Evolutionary conservation across 176 grass and related monocot species (phyloP), one percentile per base, ranked within the genome.

Genomic region (Avena insularis): DNA sequence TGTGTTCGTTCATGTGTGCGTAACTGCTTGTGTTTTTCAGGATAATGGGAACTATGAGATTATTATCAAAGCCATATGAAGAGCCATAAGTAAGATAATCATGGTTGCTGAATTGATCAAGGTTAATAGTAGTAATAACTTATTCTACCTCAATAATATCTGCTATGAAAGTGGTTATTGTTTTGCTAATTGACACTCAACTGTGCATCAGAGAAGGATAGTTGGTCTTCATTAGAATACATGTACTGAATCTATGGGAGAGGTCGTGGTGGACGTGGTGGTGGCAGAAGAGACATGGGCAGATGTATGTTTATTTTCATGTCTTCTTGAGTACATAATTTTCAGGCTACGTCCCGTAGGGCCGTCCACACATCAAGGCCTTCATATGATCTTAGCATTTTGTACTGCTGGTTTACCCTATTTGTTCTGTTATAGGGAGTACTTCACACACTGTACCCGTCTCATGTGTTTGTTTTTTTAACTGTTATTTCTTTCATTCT

Each of bases 61-160:
- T 84, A 75, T 61, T 50, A 86, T 97, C n/a, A 97, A 97, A 76
- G 95, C 91, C 45, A 97, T 97, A 91, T 91, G 95, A 62, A 86
- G 87, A 64, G 95, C 95, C 45, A 97, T 97, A 81, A 97, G 90
- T 71, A 97, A 97, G 82, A 90, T 91, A 3, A 80, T 97, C 49
- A 90, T 97, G 89, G 80, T 97, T 87, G 95, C 84, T 72, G 95
- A 97, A 84, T 78, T 97, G 85, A 92, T 93, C 40, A 97, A 94
- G 92, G 95, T 95, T 76, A 47, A 33, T 80, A 10, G 1, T 63
- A 71, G 73, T 27, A 47, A 45, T 35, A 47, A 54, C 11, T 46
- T 65, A 80, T 65, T 80, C 6, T 9, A 13, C 27, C 70, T 67
- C 43, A 45, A 36, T 46, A 69, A 71, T 68, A 61, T 86, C 20